Base-by-base conservation (phyloP, 495 filamentous ascomycete genomes). In the Neurospora intermedia region DNA sequence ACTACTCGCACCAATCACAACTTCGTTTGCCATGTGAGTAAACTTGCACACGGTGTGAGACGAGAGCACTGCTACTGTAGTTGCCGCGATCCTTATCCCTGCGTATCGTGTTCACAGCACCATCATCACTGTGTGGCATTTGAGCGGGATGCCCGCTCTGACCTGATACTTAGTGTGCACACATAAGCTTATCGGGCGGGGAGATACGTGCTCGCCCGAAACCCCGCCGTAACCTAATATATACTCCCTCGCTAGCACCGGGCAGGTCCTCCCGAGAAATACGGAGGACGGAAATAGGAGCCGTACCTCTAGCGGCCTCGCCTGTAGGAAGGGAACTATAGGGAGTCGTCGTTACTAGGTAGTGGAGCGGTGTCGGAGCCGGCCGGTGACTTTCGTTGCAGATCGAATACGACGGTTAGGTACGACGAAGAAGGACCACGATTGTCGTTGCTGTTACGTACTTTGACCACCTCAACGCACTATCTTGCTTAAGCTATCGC, bases 231-330 rank as follows among this genome's bases (percentile, higher is more conserved):
- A n/a, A n/a, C n/a, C n/a, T n/a, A n/a, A n/a, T n/a, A n/a, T n/a
- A n/a, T n/a, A n/a, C n/a, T n/a, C 6, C 54, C 41, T 43, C 41
- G 18, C 40, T 27, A 73, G 45, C 39, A 62, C 43, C 16, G n/a
- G 31, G 23, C 16, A 31, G 31, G 23, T 71, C 40, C 42, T 39
- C 20, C 39, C 43, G 73, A 15, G 73, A 74, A 41, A 75, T 77
- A 69, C 71, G 54, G 48, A 35, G 23, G 54, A 62, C 23, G 54
- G 54, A 66, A 31, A 27, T 31, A 7, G 23, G 23, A 59, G 48
- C 48, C 48, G 23, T 59, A 38, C 35, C 35, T 38, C 35, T 5
- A 23, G 48, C n/a, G n/a, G n/a, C n/a, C n/a, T n/a, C n/a, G n/a
- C 23, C 48, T 59, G 48, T 35, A 38, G 35, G 4, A 5, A 6